Evolutionary conservation across 169 alveolate genomes (phyloP), one percentile per base, ranked within the genome.

Genomic region (Cardiosporidium cionae): DNA sequence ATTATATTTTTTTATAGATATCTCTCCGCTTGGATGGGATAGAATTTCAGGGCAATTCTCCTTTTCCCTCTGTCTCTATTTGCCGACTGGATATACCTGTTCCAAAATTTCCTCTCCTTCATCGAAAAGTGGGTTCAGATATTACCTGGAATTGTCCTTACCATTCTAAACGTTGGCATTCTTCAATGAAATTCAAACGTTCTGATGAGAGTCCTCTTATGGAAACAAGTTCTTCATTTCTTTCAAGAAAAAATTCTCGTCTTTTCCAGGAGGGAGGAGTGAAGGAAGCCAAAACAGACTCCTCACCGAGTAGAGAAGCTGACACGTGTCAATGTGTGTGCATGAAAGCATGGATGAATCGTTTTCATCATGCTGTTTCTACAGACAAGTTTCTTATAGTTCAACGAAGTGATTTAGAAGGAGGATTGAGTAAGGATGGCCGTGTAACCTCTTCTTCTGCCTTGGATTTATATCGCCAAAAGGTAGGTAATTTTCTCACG

Each of bases 341-440:
- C 34, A 44, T 4, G 76, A 32, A 29, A 58, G 68, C 28, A 66
- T 27, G 29, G 25, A 22, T n/a, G n/a, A n/a, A n/a, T n/a, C n/a
- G n/a, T n/a, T n/a, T n/a, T n/a, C n/a, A n/a, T n/a, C n/a, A n/a
- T n/a, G n/a, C n/a, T n/a, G n/a, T n/a, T n/a, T n/a, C n/a, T 29
- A 23, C 7, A 25, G 65, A 72, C 34, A 36, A 72, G 36, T 66
- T 72, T 52, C 70, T 44, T 25, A 36, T 62, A 7, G 35, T 72
- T 54, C 37, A 52, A 7, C 36, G 52, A 29, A 63, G 72, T 35
- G 79, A 72, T 62, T 62, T 72, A 5, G 79, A 72, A 22, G 79
- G 79, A 32, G 79, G 79, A 23, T 62, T 72, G 7, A 63, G 72
- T 29, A 73, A 72, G 1, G 79, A 72, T 68, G 79, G 79, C 6